These are phyloP conservation scores for Microdochium paspali DNA, from an alignment of 2,329 filamentous ascomycete genomes.

Conservation along the genomic window DNA sequence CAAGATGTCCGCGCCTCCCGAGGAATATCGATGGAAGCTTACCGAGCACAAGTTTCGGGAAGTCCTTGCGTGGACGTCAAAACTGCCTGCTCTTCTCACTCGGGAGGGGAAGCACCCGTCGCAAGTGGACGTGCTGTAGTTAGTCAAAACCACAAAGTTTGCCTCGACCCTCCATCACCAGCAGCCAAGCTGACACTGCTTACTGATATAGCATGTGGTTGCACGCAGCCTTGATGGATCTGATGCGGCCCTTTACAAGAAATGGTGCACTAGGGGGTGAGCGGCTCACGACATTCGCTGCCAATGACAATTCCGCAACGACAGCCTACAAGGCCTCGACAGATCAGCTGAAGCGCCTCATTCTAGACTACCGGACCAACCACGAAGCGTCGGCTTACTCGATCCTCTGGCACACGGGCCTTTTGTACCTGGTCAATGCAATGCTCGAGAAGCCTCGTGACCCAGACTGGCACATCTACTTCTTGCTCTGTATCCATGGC, in stretches of 20 bases:
- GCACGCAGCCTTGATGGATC: conserved; percentile 25
- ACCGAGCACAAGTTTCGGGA: conserved; percentile 28
- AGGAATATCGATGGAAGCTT: conserved; percentile 12
- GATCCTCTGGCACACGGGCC: conserved; percentile 28
- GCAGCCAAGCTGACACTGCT: neutral
- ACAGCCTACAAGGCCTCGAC: conserved; percentile 23
- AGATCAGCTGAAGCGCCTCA: conserved; percentile 25
- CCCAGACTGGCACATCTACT: conserved; percentile 22
- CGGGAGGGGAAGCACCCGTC: conserved; percentile 17
- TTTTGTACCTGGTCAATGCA: conserved; percentile 28
- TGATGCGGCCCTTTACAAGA: conserved; percentile 20
- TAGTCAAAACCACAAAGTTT: conserved; percentile 7
- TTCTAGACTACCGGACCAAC: conserved; percentile 23
- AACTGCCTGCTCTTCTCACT: conserved; percentile 15
- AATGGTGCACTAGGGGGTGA: neutral
- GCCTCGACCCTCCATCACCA: neutral
- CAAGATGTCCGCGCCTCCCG: conserved; percentile 4
- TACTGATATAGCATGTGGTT: conserved; percentile 24
- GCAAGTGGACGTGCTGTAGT: conserved; percentile 27
- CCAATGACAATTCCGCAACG: conserved; percentile 15
- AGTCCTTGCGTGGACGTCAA: conserved; percentile 25
- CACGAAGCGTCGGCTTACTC: conserved; percentile 23
- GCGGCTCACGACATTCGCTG: conserved; percentile 20
- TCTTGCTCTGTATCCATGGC: conserved; percentile 26
- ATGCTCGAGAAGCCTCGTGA: conserved; percentile 19